Conservation (phyloP, 1,284 basidiomycete genomes). For the Ustilago cynodontis region DNA sequence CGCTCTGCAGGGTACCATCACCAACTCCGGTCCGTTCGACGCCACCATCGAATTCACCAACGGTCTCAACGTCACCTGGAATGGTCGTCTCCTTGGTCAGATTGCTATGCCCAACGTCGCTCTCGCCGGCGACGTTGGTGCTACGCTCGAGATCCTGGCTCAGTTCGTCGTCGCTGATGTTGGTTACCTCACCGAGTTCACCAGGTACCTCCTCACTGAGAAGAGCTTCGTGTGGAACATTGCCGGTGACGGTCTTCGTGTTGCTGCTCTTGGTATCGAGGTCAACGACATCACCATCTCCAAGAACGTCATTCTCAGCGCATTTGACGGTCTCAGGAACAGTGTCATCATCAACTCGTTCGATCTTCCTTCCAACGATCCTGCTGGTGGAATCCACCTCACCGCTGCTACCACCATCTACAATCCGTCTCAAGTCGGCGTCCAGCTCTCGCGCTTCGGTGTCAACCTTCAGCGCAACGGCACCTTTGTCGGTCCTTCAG, state of each 20-base stretch:
- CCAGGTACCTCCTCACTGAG: constrained; percentile 77
- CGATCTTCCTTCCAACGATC: constrained; percentile 80
- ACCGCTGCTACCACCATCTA: constrained; percentile 76
- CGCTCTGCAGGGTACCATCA: constrained; percentile 77
- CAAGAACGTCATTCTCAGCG: constrained; percentile 79
- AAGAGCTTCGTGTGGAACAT: constrained; percentile 82
- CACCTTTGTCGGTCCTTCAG: constrained; percentile 76
- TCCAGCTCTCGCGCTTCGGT: constrained; percentile 76
- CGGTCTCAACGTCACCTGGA: constrained; percentile 78
- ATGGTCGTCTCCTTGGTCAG: constrained; percentile 75
- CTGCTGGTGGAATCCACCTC: constrained; percentile 80
- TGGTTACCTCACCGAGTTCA: constrained; percentile 77
- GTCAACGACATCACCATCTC: constrained; percentile 75
- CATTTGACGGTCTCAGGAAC: constrained; percentile 78
- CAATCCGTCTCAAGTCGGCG: constrained; percentile 83
- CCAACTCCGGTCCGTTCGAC: constrained; percentile 82
- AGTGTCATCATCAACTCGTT: constrained; percentile 79
- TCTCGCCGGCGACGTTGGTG: constrained; percentile 75
- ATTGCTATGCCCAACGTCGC: constrained; percentile 76
- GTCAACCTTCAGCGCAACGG: constrained; percentile 76
- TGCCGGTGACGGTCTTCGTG: constrained; percentile 77
- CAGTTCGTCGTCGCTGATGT: constrained; percentile 77
- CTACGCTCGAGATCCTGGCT: constrained; percentile 75
- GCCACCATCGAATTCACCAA: constrained; percentile 78
- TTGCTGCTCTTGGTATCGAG: constrained; percentile 71